Conservation (phyloP, 805 yeast species). For the Tetrapisispora fleetii region DNA sequence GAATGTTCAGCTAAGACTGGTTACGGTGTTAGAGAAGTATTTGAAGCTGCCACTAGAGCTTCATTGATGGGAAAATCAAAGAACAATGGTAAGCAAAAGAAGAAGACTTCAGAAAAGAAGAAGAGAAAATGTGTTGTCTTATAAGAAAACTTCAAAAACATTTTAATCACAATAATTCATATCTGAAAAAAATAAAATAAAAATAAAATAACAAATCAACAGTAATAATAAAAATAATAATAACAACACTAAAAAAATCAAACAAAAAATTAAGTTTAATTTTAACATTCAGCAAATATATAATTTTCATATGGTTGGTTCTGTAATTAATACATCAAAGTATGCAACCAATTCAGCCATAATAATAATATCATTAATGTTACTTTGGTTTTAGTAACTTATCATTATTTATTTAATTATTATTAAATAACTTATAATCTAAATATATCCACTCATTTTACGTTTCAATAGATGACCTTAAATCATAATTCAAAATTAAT, state of each 20-base stretch:
- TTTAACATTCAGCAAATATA: not conserved
- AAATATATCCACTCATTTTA: slow-evolving; percentile 3
- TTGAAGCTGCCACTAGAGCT: slow-evolving; percentile 87
- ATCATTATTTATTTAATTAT: slow-evolving; percentile 1
- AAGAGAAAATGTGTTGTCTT: slow-evolving; percentile 65
- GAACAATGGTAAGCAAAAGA: slow-evolving; percentile 15
- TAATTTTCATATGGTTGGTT: not conserved
- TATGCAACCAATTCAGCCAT: not conserved
- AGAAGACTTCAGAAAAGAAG: slow-evolving; percentile 31
- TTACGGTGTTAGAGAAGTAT: slow-evolving; percentile 86
- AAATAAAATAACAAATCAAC: not conserved
- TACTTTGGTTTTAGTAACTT: not conserved
- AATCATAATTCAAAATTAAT: not conserved
- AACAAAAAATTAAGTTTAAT: not conserved
- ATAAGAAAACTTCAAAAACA: slow-evolving; percentile 27
- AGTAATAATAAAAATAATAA: not conserved
- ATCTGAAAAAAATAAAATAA: not conserved
- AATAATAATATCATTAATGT: not conserved
- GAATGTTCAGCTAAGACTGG: slow-evolving; percentile 92
- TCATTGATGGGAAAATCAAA: slow-evolving; percentile 54
- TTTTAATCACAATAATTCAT: not conserved
- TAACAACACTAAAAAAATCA: not conserved
- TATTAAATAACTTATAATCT: slow-evolving; percentile 1
- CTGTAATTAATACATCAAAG: not conserved
- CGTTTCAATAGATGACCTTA: not conserved